phyloP scores from a whole-genome alignment of 2,329 filamentous ascomycete species.

The Venturia oleaginea region DNA sequence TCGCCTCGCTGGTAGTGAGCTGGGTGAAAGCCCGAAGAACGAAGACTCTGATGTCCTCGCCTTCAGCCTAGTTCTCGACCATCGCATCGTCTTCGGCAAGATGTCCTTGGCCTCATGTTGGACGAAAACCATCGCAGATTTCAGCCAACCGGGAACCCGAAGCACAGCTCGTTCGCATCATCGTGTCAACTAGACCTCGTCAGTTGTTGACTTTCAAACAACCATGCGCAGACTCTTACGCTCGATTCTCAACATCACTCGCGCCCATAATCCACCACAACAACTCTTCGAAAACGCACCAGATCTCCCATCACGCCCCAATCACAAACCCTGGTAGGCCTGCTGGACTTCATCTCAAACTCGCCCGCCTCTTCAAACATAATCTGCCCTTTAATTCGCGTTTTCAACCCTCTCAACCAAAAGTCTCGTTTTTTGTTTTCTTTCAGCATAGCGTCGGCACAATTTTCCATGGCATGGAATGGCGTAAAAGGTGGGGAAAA shows the following conservation, averaged over 20 bases:
- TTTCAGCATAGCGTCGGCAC: conserved; percentile 1
- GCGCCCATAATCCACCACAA: neutral
- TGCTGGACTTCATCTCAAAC: too few species aligned
- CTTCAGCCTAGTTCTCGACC: neutral
- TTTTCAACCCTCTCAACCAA: neutral
- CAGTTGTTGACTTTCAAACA: too few species aligned
- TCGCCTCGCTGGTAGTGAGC: neutral
- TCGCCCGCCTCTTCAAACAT: neutral
- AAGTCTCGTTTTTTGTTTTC: neutral
- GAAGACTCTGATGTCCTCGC: neutral
- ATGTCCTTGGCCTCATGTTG: neutral
- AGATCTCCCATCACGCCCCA: too few species aligned
- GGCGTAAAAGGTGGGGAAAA: neutral
- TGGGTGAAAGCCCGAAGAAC: neutral
- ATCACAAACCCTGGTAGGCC: too few species aligned
- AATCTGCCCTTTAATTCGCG: neutral
- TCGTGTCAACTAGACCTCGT: too few species aligned
- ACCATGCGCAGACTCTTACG: too few species aligned
- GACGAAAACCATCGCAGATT: neutral
- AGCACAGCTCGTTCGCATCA: neutral
- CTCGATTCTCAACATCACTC: neutral
- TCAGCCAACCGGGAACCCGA: neutral
- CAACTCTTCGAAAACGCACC: neutral
- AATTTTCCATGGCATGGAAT: neutral
- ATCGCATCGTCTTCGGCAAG: neutral